Evolutionary conservation across 805 yeast genomes (phyloP).

Genomic region (Myxozyma lipomycoides): DNA sequence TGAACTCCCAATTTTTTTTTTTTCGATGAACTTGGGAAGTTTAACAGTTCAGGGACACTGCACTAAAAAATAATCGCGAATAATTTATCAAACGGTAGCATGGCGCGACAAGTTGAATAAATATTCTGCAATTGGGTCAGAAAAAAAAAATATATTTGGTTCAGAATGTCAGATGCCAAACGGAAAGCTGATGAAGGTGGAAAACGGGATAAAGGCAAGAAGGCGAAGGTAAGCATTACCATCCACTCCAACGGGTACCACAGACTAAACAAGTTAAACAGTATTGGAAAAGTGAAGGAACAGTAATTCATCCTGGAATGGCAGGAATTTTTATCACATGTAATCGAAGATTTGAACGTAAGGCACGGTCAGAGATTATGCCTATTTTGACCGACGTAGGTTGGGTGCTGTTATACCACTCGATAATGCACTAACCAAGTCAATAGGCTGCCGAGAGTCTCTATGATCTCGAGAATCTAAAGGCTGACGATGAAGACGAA

Average conservation of each 20-base stretch:
- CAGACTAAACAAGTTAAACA: background rate
- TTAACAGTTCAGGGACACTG: no score
- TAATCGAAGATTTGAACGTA: slow-evolving; percentile 70
- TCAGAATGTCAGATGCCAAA: background rate
- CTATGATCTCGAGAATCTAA: slow-evolving; percentile 17
- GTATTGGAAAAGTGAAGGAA: slow-evolving; percentile 20
- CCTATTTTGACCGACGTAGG: slow-evolving; percentile 50
- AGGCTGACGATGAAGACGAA: slow-evolving; percentile 38
- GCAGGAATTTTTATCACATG: slow-evolving; percentile 89
- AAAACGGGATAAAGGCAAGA: background rate
- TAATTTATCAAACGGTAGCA: no score
- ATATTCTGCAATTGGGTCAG: no score
- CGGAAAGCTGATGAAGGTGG: background rate
- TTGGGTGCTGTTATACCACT: background rate
- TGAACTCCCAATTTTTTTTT: background rate
- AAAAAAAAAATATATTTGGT: no score
- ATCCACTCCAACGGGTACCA: background rate
- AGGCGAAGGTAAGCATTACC: background rate
- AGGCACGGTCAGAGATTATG: slow-evolving; percentile 70
- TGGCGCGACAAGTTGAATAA: no score
- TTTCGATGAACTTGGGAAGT: no score
- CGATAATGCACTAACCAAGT: background rate
- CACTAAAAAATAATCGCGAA: no score
- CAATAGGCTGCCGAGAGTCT: slow-evolving; percentile 23
- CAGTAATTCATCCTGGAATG: slow-evolving; percentile 46